Base-by-base conservation (phyloP, 306 rosid genomes). In the Arachis hypogaea region DNA sequence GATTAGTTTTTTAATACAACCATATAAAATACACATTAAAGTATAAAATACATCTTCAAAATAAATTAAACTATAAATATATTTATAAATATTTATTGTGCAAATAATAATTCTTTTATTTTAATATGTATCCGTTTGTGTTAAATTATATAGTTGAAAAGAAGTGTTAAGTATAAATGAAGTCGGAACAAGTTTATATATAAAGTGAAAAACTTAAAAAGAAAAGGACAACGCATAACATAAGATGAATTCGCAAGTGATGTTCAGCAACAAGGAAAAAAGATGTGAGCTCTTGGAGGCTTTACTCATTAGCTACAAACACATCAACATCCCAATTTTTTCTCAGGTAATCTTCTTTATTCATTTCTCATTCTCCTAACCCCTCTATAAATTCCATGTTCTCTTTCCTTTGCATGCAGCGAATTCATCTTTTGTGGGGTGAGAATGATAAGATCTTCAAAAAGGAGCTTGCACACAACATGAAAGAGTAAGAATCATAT, bases 361-460 rank as follows among this genome's bases (percentile, higher is more conserved):
- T 33, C 4, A 0, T 33, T 33, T 33, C 4, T 33, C 28, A 33
- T 4, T 33, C 38, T 33, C 38, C 38, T 33, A 33, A 0, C 3
- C 38, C 38, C 0, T 30, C 10, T 4, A 50, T 50, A 4, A 66
- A 73, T 7, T 43, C 1, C 46, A 43, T 43, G 46, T 43, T 6
- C 2, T 43, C 46, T 1, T 28, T 7, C 0, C 11, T 11, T 16
- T 65, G 79, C 86, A 92, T 65, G 79, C 86, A 92, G 97, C 69
- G 72, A 80, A 78, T 92, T 51, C 93, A 85, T 73, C 85, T 92
- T 1, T 22, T 92, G 38, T 92, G 98, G 98, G 96, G 96, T 6
- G 94, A 82, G 74, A 76, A 88, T 9, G 96, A 92, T 71, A 82
- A 75, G 73, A 51, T 89, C 69, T 85, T 92, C 84, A 81, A 82